Percentiles rank a stretch among this genome's conserved stretches.
phyloP scores from a whole-genome alignment of 2,329 filamentous ascomycete species.

The Trichoderma koningii region DNA sequence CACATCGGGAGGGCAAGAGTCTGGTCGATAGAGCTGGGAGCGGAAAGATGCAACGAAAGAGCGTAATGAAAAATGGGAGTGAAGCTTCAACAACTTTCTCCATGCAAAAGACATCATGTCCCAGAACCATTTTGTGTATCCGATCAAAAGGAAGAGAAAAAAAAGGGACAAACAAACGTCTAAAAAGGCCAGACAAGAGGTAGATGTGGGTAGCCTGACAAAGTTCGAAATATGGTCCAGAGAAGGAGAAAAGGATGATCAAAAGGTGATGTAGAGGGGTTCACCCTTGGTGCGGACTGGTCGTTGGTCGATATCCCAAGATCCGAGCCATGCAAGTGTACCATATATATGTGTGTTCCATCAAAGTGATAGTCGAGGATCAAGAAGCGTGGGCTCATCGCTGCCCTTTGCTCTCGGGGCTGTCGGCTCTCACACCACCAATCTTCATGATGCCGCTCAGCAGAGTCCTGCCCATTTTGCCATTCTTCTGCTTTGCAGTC shows the following conservation, averaged over 20 bases:
- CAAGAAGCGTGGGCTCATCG: slow-evolving; percentile 25
- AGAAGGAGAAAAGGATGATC: slow-evolving; percentile 10
- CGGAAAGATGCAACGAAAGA: slow-evolving; percentile 21
- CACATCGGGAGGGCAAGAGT: neutral
- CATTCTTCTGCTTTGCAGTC: slow-evolving; percentile 43
- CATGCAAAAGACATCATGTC: slow-evolving; percentile 24
- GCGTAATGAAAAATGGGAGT: slow-evolving; percentile 19
- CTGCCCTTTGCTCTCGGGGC: slow-evolving; percentile 43
- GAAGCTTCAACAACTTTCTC: slow-evolving; percentile 4
- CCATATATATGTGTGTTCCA: neutral
- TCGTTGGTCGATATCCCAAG: slow-evolving; percentile 10
- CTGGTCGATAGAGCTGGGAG: neutral
- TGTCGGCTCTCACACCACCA: slow-evolving; percentile 45
- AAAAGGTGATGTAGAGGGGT: neutral
- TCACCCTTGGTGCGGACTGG: neutral
- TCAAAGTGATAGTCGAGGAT: neutral
- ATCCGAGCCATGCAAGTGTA: slow-evolving; percentile 11
- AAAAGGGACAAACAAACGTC: slow-evolving; percentile 11
- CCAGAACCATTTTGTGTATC: slow-evolving; percentile 26
- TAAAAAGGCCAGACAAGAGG: slow-evolving; percentile 18
- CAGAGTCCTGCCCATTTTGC: slow-evolving; percentile 46
- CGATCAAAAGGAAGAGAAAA: neutral
- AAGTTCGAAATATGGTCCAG: slow-evolving; percentile 10
- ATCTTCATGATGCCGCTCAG: slow-evolving; percentile 50
- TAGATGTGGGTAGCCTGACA: slow-evolving; percentile 9